Evolutionary conservation across 192 early-diverging fungal genomes (phyloP).

Genomic region (Coemansia sp.): DNA sequence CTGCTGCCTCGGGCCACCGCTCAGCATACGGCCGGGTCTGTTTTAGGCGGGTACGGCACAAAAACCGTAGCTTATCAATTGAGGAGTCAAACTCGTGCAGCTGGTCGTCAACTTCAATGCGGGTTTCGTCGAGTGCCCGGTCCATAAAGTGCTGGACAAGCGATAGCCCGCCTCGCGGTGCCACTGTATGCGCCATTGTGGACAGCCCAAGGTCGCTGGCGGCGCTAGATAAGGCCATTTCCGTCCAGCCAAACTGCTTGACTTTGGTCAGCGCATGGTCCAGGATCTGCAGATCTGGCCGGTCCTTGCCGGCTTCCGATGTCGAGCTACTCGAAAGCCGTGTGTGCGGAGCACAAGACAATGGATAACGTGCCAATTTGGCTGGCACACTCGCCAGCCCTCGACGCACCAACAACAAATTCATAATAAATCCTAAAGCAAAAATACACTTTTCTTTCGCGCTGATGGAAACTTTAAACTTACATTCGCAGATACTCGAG

Average conservation of each 20-base stretch:
- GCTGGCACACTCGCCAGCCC: neutral
- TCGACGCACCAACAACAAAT: neutral
- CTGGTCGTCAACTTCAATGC: conserved; percentile 62
- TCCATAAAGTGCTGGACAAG: conserved; percentile 76
- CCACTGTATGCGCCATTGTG: conserved; percentile 67
- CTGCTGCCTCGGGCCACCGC: conserved; percentile 74
- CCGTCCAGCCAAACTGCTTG: conserved; percentile 72
- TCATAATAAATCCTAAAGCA: neutral
- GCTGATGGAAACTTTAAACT: conserved; percentile 34
- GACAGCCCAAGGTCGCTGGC: conserved; percentile 69
- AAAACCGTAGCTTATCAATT: conserved; percentile 59
- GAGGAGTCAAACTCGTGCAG: conserved; percentile 47
- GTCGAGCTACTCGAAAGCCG: neutral
- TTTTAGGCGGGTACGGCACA: conserved; percentile 63
- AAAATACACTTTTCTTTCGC: neutral
- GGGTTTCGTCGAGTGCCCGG: conserved; percentile 59
- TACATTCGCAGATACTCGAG: conserved; percentile 54
- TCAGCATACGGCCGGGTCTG: conserved; percentile 68
- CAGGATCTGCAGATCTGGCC: conserved; percentile 51
- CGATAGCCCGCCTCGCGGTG: conserved; percentile 61
- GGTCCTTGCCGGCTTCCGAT: conserved; percentile 4
- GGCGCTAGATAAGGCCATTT: conserved; percentile 60
- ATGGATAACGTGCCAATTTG: no score
- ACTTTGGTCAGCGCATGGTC: conserved; percentile 67
- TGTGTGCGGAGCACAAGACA: neutral